Evolutionary conservation across 345 rosid species (phyloP).

Genomic region (Hypericum perforatum): DNA sequence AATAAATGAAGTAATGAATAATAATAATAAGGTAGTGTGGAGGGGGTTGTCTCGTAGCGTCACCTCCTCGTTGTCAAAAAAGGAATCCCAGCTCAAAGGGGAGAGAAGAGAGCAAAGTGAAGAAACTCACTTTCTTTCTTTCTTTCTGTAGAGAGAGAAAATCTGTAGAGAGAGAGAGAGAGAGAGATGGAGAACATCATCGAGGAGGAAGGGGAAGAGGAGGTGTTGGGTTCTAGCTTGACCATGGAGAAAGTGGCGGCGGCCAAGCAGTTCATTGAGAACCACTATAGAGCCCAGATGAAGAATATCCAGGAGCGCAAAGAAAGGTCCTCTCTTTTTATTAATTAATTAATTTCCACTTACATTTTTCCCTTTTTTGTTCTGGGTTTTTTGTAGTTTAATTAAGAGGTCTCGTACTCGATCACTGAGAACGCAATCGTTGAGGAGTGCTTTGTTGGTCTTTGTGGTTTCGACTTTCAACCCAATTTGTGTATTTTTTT

Average conservation of each 20-base stretch:
- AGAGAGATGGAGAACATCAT: constrained; percentile 4
- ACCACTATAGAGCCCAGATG: constrained; percentile 86
- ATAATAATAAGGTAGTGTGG: not conserved
- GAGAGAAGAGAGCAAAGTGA: constrained; percentile 19
- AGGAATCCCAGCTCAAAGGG: constrained; percentile 4
- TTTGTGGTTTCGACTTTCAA: no score
- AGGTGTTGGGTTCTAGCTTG: constrained; percentile 75
- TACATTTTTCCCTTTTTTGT: not conserved
- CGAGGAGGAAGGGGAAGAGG: constrained; percentile 25
- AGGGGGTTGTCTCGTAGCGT: constrained; percentile 13
- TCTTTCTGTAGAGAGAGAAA: constrained; percentile 4
- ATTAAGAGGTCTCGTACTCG: constrained; percentile 15
- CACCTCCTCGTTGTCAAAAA: constrained; percentile 25
- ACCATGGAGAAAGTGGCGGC: constrained; percentile 99
- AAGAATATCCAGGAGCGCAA: constrained; percentile 85
- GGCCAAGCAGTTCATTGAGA: constrained; percentile 93
- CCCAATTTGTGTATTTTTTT: no score
- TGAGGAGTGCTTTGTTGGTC: not conserved
- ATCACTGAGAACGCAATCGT: constrained; percentile 13
- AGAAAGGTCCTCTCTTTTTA: constrained; percentile 51
- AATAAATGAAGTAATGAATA: not conserved
- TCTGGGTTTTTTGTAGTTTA: constrained; percentile 9
- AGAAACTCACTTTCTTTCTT: constrained; percentile 7
- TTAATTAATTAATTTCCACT: not conserved
- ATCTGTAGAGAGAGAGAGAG: constrained; percentile 12